These are phyloP conservation scores for Kregervanrija delftensis DNA, from an alignment of 805 yeast genomes.

Conservation along the genomic window DNA sequence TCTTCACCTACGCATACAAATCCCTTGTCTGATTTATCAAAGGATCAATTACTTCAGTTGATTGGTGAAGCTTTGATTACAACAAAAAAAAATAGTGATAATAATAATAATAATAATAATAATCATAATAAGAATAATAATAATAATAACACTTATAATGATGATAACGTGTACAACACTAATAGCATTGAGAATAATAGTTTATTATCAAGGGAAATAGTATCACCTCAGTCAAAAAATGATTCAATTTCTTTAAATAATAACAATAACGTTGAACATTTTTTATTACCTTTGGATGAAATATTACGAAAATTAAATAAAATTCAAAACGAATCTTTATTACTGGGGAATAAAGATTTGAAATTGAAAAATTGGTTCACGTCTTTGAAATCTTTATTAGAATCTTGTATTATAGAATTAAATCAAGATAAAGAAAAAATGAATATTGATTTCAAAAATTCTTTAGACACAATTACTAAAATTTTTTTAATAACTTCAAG, in stretches of 20 bases:
- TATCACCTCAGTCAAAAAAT: too few relatives aligned
- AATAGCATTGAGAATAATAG: too few relatives aligned
- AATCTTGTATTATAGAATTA: conserved; percentile 2
- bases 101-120: too few relatives aligned
- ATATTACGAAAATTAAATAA: conserved; percentile 4
- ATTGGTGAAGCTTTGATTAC: conserved; percentile 2
- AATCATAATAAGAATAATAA: too few relatives aligned
- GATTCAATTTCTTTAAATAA: too few relatives aligned
- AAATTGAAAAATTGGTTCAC: conserved; percentile 4
- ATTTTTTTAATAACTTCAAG: conserved; percentile 13
- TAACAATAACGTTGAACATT: neutral
- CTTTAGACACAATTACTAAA: conserved; percentile 21
- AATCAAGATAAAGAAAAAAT: conserved; percentile 9
- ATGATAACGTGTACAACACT: too few relatives aligned
- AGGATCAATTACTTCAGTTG: neutral
- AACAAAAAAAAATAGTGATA: conserved; percentile 1
- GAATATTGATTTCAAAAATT: conserved; percentile 17
- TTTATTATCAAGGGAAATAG: too few relatives aligned
- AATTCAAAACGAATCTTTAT: conserved; percentile 2
- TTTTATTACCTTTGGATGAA: conserved; percentile 5
- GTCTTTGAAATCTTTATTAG: conserved; percentile 1
- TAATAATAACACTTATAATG: too few relatives aligned
- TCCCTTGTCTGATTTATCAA: neutral
- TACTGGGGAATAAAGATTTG: conserved; percentile 8
- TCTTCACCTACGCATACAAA: too few relatives aligned